These are phyloP conservation scores for Starmerella vitae DNA, from an alignment of 805 yeast species.

Conservation along the genomic window DNA sequence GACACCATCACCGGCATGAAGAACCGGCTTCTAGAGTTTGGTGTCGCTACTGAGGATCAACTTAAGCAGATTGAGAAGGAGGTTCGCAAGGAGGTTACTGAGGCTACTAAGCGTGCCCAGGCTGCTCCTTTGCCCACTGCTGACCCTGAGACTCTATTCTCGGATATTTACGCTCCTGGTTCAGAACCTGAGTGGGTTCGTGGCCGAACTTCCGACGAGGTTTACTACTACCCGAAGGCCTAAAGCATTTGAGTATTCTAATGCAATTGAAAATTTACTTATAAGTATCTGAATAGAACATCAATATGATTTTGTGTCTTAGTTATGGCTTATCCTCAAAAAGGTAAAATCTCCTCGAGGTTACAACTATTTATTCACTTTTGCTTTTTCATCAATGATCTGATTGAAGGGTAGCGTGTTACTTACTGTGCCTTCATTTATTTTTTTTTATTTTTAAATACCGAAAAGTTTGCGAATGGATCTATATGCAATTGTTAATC, in stretches of 20 bases:
- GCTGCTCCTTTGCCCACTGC: conserved; percentile 92
- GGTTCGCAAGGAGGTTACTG: conserved; percentile 89
- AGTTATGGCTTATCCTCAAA: too few relatives aligned
- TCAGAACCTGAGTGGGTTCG: conserved; percentile 83
- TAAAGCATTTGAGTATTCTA: neutral
- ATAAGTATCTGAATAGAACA: too few relatives aligned
- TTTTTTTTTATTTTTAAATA: too few relatives aligned
- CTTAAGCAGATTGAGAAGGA: conserved; percentile 88
- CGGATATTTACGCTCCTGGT: conserved; percentile 93
- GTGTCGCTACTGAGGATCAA: conserved; percentile 87
- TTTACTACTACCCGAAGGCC: conserved; percentile 53
- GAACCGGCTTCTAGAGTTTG: conserved; percentile 66
- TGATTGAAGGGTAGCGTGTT: too few relatives aligned
- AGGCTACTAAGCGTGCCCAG: conserved; percentile 88
- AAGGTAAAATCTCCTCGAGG: too few relatives aligned
- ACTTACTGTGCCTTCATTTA: too few relatives aligned
- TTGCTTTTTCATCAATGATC: too few relatives aligned
- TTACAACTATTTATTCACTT: too few relatives aligned
- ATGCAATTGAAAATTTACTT: too few relatives aligned
- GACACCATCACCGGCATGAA: conserved; percentile 97
- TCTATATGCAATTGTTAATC: too few relatives aligned
- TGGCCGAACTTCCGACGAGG: conserved; percentile 93
- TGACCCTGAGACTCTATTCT: conserved; percentile 83
- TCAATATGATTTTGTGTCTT: too few relatives aligned
- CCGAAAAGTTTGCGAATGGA: too few relatives aligned